Conservation (phyloP, 352 stramenopile species). For the Elongisporangium undulatum region DNA sequence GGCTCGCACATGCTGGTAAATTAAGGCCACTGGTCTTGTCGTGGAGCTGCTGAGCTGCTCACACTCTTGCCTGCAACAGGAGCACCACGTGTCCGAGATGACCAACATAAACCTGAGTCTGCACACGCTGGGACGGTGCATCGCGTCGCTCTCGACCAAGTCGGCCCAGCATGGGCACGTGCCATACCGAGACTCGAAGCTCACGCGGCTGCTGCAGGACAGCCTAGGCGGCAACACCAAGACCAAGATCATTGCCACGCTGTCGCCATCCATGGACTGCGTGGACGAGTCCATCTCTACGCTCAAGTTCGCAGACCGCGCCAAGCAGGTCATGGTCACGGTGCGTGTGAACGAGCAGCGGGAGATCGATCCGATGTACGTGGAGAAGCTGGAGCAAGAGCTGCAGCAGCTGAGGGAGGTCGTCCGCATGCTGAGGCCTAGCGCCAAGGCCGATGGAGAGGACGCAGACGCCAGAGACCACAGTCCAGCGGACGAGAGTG, state of each 20-base stretch:
- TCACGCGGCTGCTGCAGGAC: constrained; percentile 91
- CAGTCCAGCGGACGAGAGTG: constrained; percentile 4
- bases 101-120: constrained; percentile 94
- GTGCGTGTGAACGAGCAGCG: constrained; percentile 83
- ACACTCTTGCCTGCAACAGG: constrained; percentile 11
- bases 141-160: constrained; percentile 69
- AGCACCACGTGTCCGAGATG: constrained; percentile 90
- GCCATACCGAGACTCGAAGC: constrained; percentile 92
- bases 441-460: constrained; percentile 14
- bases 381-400: constrained; percentile 86
- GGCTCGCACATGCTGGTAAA: constrained; percentile 70
- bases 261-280: constrained; percentile 82
- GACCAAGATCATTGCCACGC: constrained; percentile 90
- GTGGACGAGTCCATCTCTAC: constrained; percentile 93
- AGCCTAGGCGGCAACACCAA: constrained; percentile 85
- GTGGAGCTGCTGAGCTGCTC: background rate
- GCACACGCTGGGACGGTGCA: constrained; percentile 88
- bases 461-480: constrained; percentile 10
- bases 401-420: constrained; percentile 71
- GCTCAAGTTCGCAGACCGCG: constrained; percentile 91
- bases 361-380: constrained; percentile 83
- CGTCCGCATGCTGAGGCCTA: constrained; percentile 34
- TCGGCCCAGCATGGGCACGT: constrained; percentile 50
- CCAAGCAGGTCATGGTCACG: constrained; percentile 89
- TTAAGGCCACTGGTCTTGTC: background rate